A percentile compares a stretch with the other conserved stretches of the same genome.
Evolutionary conservation across 129 eudicot species (phyloP).

Genomic region (Tagetes erecta): DNA sequence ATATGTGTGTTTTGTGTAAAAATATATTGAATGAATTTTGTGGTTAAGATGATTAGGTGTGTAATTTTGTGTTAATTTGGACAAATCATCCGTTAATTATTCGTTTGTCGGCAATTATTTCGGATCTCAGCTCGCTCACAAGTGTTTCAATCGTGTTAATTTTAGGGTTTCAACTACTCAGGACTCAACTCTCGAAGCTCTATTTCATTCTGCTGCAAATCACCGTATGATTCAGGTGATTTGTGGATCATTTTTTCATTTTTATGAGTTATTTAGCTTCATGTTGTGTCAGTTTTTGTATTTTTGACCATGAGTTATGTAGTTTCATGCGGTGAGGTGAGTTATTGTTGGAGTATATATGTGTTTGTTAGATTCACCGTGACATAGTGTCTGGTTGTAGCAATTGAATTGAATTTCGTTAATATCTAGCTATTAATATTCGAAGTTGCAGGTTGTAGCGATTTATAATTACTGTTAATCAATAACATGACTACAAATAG

Average conservation of each 20-base stretch:
- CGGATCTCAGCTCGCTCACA: constrained; percentile 54
- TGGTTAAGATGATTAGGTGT: constrained; percentile 19
- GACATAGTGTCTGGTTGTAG: too few relatives aligned
- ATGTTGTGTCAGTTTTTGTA: background rate
- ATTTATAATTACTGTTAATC: constrained; percentile 9
- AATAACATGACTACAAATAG: background rate
- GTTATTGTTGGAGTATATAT: constrained; percentile 13
- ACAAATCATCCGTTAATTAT: constrained; percentile 24
- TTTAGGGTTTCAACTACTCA: constrained; percentile 46
- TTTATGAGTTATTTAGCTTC: background rate
- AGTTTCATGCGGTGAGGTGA: constrained; percentile 8
- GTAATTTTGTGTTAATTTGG: background rate
- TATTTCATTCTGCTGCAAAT: constrained; percentile 32
- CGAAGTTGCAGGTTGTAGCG: background rate
- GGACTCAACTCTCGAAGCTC: constrained; percentile 29
- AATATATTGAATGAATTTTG: background rate
- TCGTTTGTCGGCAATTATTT: constrained; percentile 41
- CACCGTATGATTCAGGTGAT: constrained; percentile 33
- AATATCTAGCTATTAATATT: background rate
- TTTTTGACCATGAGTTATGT: background rate
- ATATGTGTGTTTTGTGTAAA: background rate
- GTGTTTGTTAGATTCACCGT: constrained; percentile 7
- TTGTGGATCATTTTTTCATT: background rate
- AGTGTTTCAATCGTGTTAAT: constrained; percentile 32
- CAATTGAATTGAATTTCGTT: constrained; percentile 6